phyloP scores from a whole-genome alignment of 2,329 filamentous ascomycete species.

The Claviceps capensis region DNA sequence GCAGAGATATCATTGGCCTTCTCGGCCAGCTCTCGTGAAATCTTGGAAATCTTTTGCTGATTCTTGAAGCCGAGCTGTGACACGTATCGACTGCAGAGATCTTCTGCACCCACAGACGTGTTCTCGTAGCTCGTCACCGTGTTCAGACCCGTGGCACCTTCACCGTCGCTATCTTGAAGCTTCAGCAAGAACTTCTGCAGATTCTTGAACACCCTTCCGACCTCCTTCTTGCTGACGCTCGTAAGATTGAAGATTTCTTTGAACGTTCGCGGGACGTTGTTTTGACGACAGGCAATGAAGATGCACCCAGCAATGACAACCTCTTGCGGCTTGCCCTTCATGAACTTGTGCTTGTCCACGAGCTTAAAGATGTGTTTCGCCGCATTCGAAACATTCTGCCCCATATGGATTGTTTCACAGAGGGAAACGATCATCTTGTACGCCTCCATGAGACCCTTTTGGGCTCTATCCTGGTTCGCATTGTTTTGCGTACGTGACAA shows the following conservation, averaged over 20 bases:
- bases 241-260: constrained; percentile 89
- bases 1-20: constrained; percentile 65
- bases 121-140: constrained; percentile 57
- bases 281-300: constrained; percentile 92
- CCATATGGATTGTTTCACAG: constrained; percentile 73
- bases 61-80: constrained; percentile 63
- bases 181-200: constrained; percentile 78
- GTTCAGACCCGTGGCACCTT: constrained; percentile 32
- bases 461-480: constrained; percentile 70
- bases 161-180: constrained; percentile 45
- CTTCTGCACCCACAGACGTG: constrained; percentile 67
- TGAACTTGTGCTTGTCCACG: constrained; percentile 79
- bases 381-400: constrained; percentile 69
- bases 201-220: constrained; percentile 87
- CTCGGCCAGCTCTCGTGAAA: constrained; percentile 65
- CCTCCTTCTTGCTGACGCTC: constrained; percentile 92
- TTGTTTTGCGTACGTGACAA: constrained; percentile 77
- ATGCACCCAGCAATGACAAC: constrained; percentile 92
- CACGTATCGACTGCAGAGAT: constrained; percentile 83
- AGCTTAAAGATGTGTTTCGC: constrained; percentile 95
- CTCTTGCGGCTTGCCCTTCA: constrained; percentile 92
- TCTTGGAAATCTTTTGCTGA: constrained; percentile 60
- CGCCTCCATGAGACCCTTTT: constrained; percentile 68
- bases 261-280: constrained; percentile 77
- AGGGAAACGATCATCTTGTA: constrained; percentile 80